Evolutionary conservation across 495 filamentous ascomycete genomes (phyloP), one percentile per base, ranked within the genome.

Genomic region (Margaritispora aquatica): DNA sequence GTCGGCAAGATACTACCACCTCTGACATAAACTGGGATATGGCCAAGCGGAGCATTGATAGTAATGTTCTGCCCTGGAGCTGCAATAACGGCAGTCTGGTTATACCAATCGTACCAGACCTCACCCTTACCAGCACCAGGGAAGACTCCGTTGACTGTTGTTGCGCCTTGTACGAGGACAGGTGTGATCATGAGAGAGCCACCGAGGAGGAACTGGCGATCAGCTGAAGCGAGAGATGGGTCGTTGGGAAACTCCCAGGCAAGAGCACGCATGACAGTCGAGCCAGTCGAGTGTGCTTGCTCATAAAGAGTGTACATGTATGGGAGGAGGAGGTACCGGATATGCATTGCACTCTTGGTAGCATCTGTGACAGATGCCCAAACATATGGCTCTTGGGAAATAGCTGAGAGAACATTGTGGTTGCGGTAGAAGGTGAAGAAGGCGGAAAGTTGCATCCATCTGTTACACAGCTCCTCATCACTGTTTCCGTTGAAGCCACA

Each of bases 381-480:
- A 1, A 75, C 61, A 66, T 91, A 96, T 0, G 88, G 85, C 69
- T 96, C 90, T 68, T 96, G 90, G 0, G 79, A 61, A 54, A 77
- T 78, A 20, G 86, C 80, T 1, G 75, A 75, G 20, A 86, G 73
- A 2, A 73, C 74, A 67, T 93, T 92, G 74, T 96, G 90, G 70
- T 93, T 93, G 2, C 89, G 81, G 70, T 92, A 96, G 74, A 94
- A 95, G 4, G 89, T 88, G 74, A 92, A 91, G 76, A 95, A 94
- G 21, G 90, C 89, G 1, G 77, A 80, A 1, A 95, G 79, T 69
- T 90, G 86, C 88, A 92, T 93, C 90, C 90, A 96, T 8, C 90
- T 81, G 55, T 82, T 82, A 68, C 90, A 96, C 11, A 96, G 81
- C 68, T 94, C 88, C 61, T 82, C 78, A 60, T 86, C 84, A 0